Evolutionary conservation across 2,329 filamentous ascomycete genomes (phyloP).

Genomic region (Colletotrichum orchidophilum): DNA sequence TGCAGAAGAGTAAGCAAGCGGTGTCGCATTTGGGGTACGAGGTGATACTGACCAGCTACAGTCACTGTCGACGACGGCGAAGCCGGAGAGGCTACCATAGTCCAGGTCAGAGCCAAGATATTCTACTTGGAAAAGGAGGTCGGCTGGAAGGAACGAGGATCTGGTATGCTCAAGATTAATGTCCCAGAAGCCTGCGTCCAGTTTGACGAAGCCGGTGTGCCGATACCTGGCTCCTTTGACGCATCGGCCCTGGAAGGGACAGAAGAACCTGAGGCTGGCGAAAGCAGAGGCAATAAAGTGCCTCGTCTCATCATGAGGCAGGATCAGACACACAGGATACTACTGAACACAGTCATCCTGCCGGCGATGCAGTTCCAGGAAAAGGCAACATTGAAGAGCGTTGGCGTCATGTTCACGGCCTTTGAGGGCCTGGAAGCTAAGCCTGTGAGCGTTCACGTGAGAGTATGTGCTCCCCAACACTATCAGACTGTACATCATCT

Average conservation of each 20-base stretch:
- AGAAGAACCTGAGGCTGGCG: slow-evolving; percentile 37
- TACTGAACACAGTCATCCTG: slow-evolving; percentile 85
- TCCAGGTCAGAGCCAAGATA: slow-evolving; percentile 83
- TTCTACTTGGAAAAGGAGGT: slow-evolving; percentile 78
- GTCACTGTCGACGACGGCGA: slow-evolving; percentile 85
- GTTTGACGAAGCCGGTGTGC: slow-evolving; percentile 60
- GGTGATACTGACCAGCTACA: slow-evolving; percentile 49
- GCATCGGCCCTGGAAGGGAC: slow-evolving; percentile 59
- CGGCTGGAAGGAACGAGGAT: slow-evolving; percentile 90
- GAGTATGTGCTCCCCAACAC: slow-evolving; percentile 53
- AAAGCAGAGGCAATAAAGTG: slow-evolving; percentile 49
- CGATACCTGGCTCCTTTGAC: slow-evolving; percentile 65
- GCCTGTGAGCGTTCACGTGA: slow-evolving; percentile 68
- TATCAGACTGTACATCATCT: not conserved
- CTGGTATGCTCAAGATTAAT: slow-evolving; percentile 87
- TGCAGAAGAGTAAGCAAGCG: slow-evolving; percentile 72
- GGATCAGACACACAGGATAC: slow-evolving; percentile 86
- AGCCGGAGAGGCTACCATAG: slow-evolving; percentile 79
- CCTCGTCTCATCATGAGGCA: slow-evolving; percentile 89
- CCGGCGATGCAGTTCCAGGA: slow-evolving; percentile 83
- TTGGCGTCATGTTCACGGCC: slow-evolving; percentile 74
- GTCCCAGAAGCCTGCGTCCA: slow-evolving; percentile 67
- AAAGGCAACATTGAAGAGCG: slow-evolving; percentile 75
- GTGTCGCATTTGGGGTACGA: not conserved
- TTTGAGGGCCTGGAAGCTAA: slow-evolving; percentile 65